Evolutionary conservation across 164 flowering plant genomes (phyloP), one percentile per base, ranked within the genome.

Genomic region (Vitis amurensis): DNA sequence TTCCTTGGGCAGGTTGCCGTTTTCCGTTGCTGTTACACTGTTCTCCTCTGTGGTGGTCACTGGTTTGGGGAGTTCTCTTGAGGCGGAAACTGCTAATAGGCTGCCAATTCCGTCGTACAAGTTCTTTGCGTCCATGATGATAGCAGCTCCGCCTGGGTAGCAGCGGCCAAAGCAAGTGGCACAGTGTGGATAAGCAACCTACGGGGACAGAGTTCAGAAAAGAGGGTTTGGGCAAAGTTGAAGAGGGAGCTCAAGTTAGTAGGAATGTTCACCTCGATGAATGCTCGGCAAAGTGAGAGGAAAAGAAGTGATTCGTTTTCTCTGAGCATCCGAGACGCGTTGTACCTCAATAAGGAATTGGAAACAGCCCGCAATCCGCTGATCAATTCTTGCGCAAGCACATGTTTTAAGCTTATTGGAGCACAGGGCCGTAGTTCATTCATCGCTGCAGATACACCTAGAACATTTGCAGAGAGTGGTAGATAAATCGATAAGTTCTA

Each of bases 371-470:
- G 90, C 82, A 96, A 79, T 48, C 94, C 98, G 75, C 79, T 91
- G 3, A 87, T 79, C 66, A 93, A 67, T 85, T 96, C 93, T 72
- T 90, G 97, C 49, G 99, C 91, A 68, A 96, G 80, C 44, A 85
- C 77, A 52, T 80, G 76, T 77, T 91, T 96, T 82, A 93, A 81
- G 68, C 97, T 91, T 61, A 91, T 8, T 13, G 99, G 99, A 29
- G 97, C 97, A 80, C 99, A 96, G n/a, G 98, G 97, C n/a, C 99
- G 89, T 60, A 96, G 71, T 68, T 96, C 99, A 64, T 96, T 96
- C 97, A 93, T 83, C 66, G 99, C 97, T 14, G 89, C 90, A 47
- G 98, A 93, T 11, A 93, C 91, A 70, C 98, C 98, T 96, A 79
- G 63, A 77, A 67, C 30, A 62, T 68, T n/a, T 53, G 69, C 37